Evolutionary conservation across 768 basidiomycete genomes (phyloP), one percentile per base, ranked within the genome.

Genomic region (Naganishia vishniacii): DNA sequence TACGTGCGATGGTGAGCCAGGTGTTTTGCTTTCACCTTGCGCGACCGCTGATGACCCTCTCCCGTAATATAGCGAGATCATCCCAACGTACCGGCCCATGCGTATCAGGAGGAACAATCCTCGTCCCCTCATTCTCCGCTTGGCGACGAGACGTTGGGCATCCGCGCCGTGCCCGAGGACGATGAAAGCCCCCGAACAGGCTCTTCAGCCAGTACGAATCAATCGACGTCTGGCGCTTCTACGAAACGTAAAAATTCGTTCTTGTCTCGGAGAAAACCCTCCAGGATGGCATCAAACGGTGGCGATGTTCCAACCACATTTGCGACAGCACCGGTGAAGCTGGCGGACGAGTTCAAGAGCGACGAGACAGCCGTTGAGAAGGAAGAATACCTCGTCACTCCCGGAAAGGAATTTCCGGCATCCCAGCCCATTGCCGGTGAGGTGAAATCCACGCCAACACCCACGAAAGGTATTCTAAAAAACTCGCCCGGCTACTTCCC

Each of bases 1-100:
- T 77, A 48, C 73, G 73, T 69, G 70, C 72, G 41, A 75, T 77
- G 76, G 76, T 77, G 69, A 59, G 59, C 65, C 32, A 12, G 18
- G 48, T n/a, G n/a, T n/a, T n/a, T n/a, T n/a, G n/a, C n/a, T 15
- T 26, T 31, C 29, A 20, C n/a, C 28, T 32, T 26, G 1, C 46
- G 49, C 16, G n/a, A 28, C 41, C 48, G 25, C 20, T 45, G 26
- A 29, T 41, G 12, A 16, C 48, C 28, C 48, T 42, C 23, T 46
- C 49, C 12, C 26, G 5, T n/a, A n/a, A n/a, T 40, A n/a, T 53
- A 71, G 70, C 65, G 70, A 46, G 70, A 71, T 46, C 67, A 62
- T 25, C 70, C 68, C n/a, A 66, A 66, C 51, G 56, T 67, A 12
- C 65, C 68, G 9, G 47, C 59, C 23, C 26, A 45, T 64, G 26